Percentiles rank a stretch among this genome's conserved stretches.
These are phyloP conservation scores for Neostapfia colusana DNA, from an alignment of 176 grass and related monocot genomes.

Conservation along the genomic window DNA sequence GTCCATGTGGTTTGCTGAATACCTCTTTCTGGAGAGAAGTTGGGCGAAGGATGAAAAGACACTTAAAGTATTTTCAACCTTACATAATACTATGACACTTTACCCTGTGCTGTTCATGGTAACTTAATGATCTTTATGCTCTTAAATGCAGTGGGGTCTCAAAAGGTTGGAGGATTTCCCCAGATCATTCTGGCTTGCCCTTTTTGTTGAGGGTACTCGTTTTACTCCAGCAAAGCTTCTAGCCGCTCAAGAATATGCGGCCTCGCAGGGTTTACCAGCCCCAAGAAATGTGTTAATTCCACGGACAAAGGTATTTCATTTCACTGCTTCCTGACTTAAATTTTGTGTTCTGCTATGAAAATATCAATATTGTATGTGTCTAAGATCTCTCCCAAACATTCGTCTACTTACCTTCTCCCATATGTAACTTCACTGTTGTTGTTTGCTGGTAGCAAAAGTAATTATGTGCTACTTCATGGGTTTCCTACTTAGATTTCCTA, in stretches of 20 bases:
- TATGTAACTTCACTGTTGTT: too few species aligned
- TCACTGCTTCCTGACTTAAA: slow-evolving; percentile 10
- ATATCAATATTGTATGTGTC: background rate
- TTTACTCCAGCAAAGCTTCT: slow-evolving; percentile 78
- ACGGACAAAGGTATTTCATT: slow-evolving; percentile 67
- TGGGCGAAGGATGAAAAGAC: slow-evolving; percentile 91
- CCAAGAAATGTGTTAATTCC: slow-evolving; percentile 92
- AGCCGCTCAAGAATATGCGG: slow-evolving; percentile 88
- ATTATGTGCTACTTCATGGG: background rate
- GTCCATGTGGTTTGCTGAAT: slow-evolving; percentile 91
- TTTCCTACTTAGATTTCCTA: slow-evolving; percentile 4
- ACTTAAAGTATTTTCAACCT: slow-evolving; percentile 53
- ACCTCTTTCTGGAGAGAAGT: slow-evolving; percentile 85
- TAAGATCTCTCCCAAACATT: background rate
- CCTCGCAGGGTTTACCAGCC: slow-evolving; percentile 63
- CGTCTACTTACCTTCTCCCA: background rate
- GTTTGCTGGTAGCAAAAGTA: background rate
- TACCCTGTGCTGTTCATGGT: slow-evolving; percentile 1
- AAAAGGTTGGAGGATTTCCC: slow-evolving; percentile 82
- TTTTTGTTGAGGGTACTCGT: slow-evolving; percentile 87
- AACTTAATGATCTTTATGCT: slow-evolving; percentile 6
- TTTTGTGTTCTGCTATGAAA: background rate
- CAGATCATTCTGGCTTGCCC: slow-evolving; percentile 91
- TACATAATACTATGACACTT: background rate
- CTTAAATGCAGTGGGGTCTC: slow-evolving; percentile 61